Base-by-base conservation (phyloP, 495 filamentous ascomycete genomes). In the Sporormia fimetaria region DNA sequence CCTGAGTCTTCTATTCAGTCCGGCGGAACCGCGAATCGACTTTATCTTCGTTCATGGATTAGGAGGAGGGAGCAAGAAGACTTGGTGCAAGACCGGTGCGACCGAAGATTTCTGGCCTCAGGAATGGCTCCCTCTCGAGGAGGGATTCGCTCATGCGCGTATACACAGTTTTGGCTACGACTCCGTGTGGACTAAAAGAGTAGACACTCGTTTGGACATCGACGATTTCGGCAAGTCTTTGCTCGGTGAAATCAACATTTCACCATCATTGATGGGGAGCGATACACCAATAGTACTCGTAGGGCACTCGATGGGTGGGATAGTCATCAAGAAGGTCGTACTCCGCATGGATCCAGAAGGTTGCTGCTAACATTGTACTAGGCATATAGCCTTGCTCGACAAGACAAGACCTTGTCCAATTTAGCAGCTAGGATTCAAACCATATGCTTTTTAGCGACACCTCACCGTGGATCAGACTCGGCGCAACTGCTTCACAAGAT, bases 391-490 rank as follows among this genome's bases (percentile, higher is more conserved):
- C n/a, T n/a, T n/a, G n/a, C n/a, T n/a, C n/a, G n/a, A n/a, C n/a
- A n/a, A n/a, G n/a, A n/a, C n/a, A n/a, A n/a, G n/a, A n/a, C n/a
- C 2, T 61, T 50, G 10, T 34, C 50, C 5, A 41, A 54, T 10
- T 10, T 68, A n/a, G 44, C 47, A 4, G 27, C 33, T 5, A 57
- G 65, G 14, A 31, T 74, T 14, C 60, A 63, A 9, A 54, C 60
- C 1, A 63, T 75, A 1, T 63, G 64, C 43, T 76, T 75, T 51
- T 47, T 75, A 1, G 68, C 57, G 0, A 74, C 70, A 3, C 71
- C 71, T 3, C 70, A 74, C 42, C 47, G 65, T 20, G 71, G 71
- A 3, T 63, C 68, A 0, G 59, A 71, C 33, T 49, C 57, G 22
- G 71, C 69, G 2, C 32, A 58, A 17, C 34, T 61, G 0, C 54